Evolutionary conservation across 768 basidiomycete genomes (phyloP), one percentile per base, ranked within the genome.

Genomic region (Lactifluus echinatus): DNA sequence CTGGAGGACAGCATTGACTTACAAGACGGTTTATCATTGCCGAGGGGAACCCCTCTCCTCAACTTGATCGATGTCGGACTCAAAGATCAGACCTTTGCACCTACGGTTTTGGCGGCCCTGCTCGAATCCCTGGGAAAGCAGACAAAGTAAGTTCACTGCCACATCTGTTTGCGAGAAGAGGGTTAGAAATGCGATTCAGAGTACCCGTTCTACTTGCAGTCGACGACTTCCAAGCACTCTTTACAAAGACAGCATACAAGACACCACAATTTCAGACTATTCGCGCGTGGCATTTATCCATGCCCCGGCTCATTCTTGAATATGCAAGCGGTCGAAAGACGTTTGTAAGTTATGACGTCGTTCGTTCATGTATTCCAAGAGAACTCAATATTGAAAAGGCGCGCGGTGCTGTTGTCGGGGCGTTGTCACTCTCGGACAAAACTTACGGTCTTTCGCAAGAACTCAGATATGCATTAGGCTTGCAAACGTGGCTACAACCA

Each of bases 201-300:
- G 73, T 76, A 64, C 91, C 91, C 0, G 86, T 95, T 2, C 67
- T 96, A 6, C 72, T 94, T 29, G 93, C 92, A 0, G 75, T 94
- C 1, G 93, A 96, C 62, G 93, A 95, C 64, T 82, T 90, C 68
- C 93, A 95, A 68, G 78, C 89, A 0, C 69, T 96, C 24, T 92
- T 89, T 65, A 74, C 79, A 66, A 72, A 74, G 45, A 73, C 71
- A 43, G 81, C 86, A 26, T 94, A 94, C 71, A 80, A 82, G 24
- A 84, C 89, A 55, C 87, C 87, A 12, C 81, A 84, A 42, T 90
- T 83, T 70, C 73, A 74, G 7, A 66, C 73, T 10, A 81, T 95
- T 53, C 80, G 84, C 55, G 75, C 89, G 0, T 88, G 85, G 64
- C 87, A 94, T 64, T 74, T 96, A 6, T 84, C 88, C 3, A 70